phyloP scores from a whole-genome alignment of 2,329 filamentous ascomycete genomes.

The Fusarium verticillioides region DNA sequence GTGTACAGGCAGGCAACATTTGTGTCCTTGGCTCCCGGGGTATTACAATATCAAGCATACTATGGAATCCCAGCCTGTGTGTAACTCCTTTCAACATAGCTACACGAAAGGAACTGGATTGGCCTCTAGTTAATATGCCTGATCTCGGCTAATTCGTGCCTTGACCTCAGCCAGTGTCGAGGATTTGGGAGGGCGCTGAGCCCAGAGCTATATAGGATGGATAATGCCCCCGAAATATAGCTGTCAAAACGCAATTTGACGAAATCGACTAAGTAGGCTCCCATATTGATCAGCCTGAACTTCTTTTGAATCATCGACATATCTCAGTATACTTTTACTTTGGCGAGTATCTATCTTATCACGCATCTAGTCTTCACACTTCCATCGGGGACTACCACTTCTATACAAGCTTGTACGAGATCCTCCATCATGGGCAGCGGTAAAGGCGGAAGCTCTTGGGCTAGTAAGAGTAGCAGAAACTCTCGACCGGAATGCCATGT shows the following conservation, averaged over 20 bases:
- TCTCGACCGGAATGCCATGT: background rate
- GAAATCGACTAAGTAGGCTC: too few species aligned
- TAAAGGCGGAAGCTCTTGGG: background rate
- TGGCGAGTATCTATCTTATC: background rate
- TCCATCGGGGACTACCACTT: background rate
- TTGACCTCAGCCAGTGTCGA: background rate
- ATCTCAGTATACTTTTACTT: background rate
- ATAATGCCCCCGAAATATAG: background rate
- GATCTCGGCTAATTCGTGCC: background rate
- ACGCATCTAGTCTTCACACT: background rate
- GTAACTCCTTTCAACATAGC: background rate
- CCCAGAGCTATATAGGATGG: background rate
- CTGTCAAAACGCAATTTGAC: background rate
- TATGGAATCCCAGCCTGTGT: background rate
- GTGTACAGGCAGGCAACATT: background rate
- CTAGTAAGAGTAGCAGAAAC: too few species aligned
- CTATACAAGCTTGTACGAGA: background rate
- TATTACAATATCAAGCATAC: background rate
- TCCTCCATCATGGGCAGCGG: background rate
- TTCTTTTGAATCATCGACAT: too few species aligned
- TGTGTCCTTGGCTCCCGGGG: background rate
- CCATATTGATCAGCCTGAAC: too few species aligned
- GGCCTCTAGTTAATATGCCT: background rate
- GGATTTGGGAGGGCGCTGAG: background rate
- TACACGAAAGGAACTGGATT: background rate